Percentiles rank a stretch among this genome's conserved stretches.
Conservation (phyloP, 306 rosid species). For the Prunus kanzakura region DNA sequence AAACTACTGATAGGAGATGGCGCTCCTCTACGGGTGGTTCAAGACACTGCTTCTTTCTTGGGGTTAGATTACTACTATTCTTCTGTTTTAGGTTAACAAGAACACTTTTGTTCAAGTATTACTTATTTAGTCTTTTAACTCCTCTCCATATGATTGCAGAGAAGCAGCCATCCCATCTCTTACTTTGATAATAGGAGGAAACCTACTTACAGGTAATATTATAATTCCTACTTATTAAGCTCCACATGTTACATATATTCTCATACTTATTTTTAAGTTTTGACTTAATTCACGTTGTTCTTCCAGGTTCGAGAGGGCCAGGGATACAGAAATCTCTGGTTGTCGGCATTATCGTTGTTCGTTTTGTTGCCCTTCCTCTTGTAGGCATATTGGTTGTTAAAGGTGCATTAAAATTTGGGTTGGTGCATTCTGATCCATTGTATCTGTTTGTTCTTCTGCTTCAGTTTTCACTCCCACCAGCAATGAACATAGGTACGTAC, state of each 20-base stretch:
- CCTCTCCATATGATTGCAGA: constrained; percentile 37
- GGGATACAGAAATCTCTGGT: constrained; percentile 37
- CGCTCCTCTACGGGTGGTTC: constrained; percentile 75
- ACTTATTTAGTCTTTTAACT: background rate
- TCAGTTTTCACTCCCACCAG: constrained; percentile 80
- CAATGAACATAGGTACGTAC: constrained; percentile 35
- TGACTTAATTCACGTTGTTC: background rate
- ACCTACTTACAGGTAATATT: constrained; percentile 60
- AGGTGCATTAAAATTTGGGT: constrained; percentile 53
- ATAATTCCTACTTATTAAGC: too few relatives aligned
- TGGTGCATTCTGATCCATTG: constrained; percentile 60
- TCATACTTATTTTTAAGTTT: too few relatives aligned
- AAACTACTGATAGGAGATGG: constrained; percentile 45
- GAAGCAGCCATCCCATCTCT: constrained; percentile 67
- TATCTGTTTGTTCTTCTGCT: constrained; percentile 77
- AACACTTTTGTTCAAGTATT: background rate
- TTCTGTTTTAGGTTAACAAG: background rate
- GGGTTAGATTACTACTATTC: constrained; percentile 37
- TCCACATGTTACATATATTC: too few relatives aligned
- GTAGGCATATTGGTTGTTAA: constrained; percentile 50
- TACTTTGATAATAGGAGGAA: constrained; percentile 78
- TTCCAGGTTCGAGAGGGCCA: constrained; percentile 63
- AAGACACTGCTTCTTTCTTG: constrained; percentile 54
- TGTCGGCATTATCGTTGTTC: constrained; percentile 47
- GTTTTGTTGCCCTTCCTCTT: constrained; percentile 59